Conservation (phyloP, 495 filamentous ascomycete genomes). For the Xylaria telfairii region DNA sequence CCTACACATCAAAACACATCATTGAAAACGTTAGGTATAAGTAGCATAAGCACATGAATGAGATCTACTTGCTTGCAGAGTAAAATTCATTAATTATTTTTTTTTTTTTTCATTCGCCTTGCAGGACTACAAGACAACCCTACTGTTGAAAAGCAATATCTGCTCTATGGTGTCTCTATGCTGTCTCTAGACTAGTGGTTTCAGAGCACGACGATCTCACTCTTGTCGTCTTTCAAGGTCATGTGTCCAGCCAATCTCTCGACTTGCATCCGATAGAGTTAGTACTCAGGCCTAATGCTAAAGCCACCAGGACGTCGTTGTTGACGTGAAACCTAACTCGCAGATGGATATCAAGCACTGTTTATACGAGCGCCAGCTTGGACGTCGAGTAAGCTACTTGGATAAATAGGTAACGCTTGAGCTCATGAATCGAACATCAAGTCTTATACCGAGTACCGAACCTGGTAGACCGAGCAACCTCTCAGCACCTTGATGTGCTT, state of each 20-base stretch:
- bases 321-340: neutral
- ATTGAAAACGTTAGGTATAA: neutral
- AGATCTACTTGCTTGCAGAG: neutral
- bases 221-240: neutral
- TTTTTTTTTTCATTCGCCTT: neutral
- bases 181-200: conserved; percentile 10
- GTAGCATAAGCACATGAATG: conserved; percentile 4
- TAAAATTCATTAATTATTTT: neutral
- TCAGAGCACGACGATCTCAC: neutral
- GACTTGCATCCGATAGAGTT: neutral
- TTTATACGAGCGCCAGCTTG: neutral
- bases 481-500: neutral
- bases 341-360: neutral
- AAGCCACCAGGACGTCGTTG: neutral
- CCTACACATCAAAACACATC: too few relatives aligned
- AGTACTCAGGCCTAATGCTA: neutral
- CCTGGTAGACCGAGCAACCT: neutral
- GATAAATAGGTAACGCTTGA: neutral
- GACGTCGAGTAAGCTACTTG: neutral
- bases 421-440: neutral
- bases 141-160: neutral
- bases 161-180: neutral
- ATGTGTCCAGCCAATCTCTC: neutral
- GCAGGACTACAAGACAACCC: neutral
- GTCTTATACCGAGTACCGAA: neutral